These are phyloP conservation scores for Datura wrightii DNA, from an alignment of 257 asterid species.

Conservation along the genomic window DNA sequence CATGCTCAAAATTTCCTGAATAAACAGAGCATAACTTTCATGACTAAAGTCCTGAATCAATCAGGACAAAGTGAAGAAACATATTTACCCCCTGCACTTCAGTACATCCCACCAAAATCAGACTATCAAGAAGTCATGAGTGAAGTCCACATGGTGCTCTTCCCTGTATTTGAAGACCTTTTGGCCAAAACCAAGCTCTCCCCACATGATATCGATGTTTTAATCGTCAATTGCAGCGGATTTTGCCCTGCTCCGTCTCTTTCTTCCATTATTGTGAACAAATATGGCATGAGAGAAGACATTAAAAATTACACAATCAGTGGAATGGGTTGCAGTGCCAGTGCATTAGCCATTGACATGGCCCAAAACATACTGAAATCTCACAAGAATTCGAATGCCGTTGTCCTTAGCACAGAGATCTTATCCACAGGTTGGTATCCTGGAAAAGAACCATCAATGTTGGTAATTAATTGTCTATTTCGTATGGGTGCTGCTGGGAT, in stretches of 20 bases:
- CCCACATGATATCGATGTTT: slow-evolving; percentile 58
- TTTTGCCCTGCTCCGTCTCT: slow-evolving; percentile 87
- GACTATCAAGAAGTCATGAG: slow-evolving; percentile 57
- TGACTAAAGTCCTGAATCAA: slow-evolving; percentile 59
- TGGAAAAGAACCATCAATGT: slow-evolving; percentile 64
- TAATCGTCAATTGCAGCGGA: slow-evolving; percentile 90
- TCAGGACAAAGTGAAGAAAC: slow-evolving; percentile 78
- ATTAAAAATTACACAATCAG: slow-evolving; percentile 63
- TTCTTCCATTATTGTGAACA: slow-evolving; percentile 58
- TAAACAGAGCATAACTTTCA: slow-evolving; percentile 58
- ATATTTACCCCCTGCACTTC: slow-evolving; percentile 74
- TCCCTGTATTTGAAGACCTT: slow-evolving; percentile 63
- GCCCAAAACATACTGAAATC: slow-evolving; percentile 58
- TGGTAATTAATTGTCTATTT: slow-evolving; percentile 75
- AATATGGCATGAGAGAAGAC: slow-evolving; percentile 63
- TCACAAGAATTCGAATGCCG: slow-evolving; percentile 52
- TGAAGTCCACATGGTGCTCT: slow-evolving; percentile 66
- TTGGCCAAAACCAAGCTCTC: slow-evolving; percentile 50
- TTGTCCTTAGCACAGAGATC: slow-evolving; percentile 78
- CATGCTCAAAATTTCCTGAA: slow-evolving; percentile 58
- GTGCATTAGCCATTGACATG: slow-evolving; percentile 74
- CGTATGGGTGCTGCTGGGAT: slow-evolving; percentile 86
- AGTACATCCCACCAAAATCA: slow-evolving; percentile 72
- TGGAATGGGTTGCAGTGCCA: slow-evolving; percentile 97
- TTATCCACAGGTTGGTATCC: slow-evolving; percentile 89